Conservation (phyloP, 2,329 filamentous ascomycete genomes). For the Trichophyton mentagrophytes region DNA sequence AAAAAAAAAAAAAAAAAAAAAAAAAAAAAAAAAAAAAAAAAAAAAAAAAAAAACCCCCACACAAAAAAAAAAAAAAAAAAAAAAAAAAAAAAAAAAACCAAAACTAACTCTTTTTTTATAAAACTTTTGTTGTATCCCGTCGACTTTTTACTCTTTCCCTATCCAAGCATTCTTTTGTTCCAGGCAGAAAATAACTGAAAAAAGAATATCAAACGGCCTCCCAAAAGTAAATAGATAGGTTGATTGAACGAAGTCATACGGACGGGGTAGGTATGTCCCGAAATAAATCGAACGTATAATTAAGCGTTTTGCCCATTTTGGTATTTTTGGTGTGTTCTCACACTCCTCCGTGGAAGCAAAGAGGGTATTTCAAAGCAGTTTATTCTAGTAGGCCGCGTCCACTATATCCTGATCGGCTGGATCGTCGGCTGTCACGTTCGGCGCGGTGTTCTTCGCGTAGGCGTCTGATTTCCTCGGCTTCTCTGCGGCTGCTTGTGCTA, state of each 20-base stretch:
- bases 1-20: no score
- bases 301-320: background rate
- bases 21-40: background rate
- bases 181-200: background rate
- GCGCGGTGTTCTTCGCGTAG: constrained; percentile 25
- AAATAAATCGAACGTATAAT: background rate
- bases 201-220: constrained; percentile 3
- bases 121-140: constrained; percentile 1
- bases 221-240: constrained; percentile 1
- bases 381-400: constrained; percentile 17
- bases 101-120: constrained; percentile 2
- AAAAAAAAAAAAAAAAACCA: background rate
- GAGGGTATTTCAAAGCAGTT: background rate
- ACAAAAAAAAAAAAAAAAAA: background rate
- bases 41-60: background rate
- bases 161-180: constrained; percentile 2
- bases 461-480: constrained; percentile 24
- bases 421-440: constrained; percentile 27
- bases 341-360: background rate
- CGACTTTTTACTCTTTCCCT: background rate
- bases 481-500: constrained; percentile 20
- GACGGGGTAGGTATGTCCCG: background rate
- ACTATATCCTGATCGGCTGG: constrained; percentile 28
- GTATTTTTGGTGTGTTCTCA: background rate
- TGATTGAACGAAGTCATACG: background rate